Base-by-base conservation (phyloP, 495 filamentous ascomycete species). In the Penicillium alfredii region DNA sequence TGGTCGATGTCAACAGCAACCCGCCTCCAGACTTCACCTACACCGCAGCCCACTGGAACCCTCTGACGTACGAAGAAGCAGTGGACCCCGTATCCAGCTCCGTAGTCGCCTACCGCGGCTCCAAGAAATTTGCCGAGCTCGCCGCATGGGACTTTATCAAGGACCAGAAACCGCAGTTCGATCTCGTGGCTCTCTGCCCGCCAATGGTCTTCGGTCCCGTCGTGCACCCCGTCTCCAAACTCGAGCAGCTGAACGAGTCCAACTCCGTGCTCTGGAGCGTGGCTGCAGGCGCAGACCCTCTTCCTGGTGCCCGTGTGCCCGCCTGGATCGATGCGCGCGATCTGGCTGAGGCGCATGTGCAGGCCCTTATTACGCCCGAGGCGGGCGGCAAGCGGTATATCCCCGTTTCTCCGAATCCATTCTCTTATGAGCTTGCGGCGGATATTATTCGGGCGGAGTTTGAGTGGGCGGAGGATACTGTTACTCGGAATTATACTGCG, bases 41-140 rank as follows among this genome's bases (percentile, higher is more conserved):
- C 55, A 66, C 66, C 33, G 81, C 82, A 35, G 58, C 58, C 1
- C 76, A 86, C 50, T 92, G 85, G 84, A 89, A 86, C 63, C 84
- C 84, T 0, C 67, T 81, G 1, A 82, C 80, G 8, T 55, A 72
- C 23, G 76, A 77, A 46, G 63, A 78, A 35, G 70, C 82, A 1
- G 53, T 65, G 11, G 45, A 65, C 10, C 37, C 40, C 12, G 19
- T 22, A 2, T 44, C 55, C 4, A 64, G 63, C 27, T 45, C 71
- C 2, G 71, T 64, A 0, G 36, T 51, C 4, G 79, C 77, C 11
- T 88, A 86, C 63, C 64, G 74, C 4, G 78, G 65, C 10, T 73
- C 69, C 11, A 81, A 81, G 63, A 75, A 63, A 30, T 64, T 73
- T 4, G 76, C 77, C 18, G 77, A 81, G 55, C 66, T 61, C 2